These are phyloP conservation scores for Fusarium decemcellulare DNA, from an alignment of 2,329 filamentous ascomycete species.

Conservation along the genomic window DNA sequence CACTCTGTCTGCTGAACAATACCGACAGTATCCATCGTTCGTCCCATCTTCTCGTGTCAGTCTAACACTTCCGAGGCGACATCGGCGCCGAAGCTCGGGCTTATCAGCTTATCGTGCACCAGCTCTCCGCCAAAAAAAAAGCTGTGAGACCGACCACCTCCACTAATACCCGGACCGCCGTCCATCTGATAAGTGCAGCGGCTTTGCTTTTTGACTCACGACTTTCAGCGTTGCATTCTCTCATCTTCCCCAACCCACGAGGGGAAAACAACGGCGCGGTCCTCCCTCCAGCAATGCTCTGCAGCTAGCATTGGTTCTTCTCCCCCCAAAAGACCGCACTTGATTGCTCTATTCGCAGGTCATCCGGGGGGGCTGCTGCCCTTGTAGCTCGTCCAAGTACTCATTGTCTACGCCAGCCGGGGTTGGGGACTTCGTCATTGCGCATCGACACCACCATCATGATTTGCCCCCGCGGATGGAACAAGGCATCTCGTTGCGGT, in stretches of 20 bases:
- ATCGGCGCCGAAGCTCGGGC: conserved; percentile 38
- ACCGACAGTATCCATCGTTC: conserved; percentile 22
- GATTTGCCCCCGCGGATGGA: conserved; percentile 58
- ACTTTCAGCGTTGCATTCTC: conserved; percentile 3
- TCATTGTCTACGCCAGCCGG: conserved; percentile 14
- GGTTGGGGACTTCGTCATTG: conserved; percentile 24
- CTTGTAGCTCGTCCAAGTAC: conserved; percentile 14
- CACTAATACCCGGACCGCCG: conserved; percentile 24
- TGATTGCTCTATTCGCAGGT: conserved; percentile 28
- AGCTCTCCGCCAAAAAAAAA: conserved; percentile 23
- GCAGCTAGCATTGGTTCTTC: conserved; percentile 37
- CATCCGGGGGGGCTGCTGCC: conserved; percentile 36
- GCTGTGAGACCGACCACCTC: conserved; percentile 21
- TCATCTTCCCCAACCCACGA: neutral
- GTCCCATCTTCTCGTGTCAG: neutral
- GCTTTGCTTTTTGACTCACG: conserved; percentile 37
- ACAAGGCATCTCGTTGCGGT: conserved; percentile 52
- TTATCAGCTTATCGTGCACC: conserved; percentile 47
- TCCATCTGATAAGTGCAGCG: conserved; percentile 30
- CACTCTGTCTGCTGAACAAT: neutral
- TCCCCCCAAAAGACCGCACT: conserved; percentile 37
- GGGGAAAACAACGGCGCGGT: conserved; percentile 7
- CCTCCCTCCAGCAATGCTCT: conserved; percentile 35
- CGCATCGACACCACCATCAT: conserved; percentile 49
- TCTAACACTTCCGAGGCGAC: conserved; percentile 28